Percentiles rank a stretch among this genome's conserved stretches.
These are phyloP conservation scores for Clitoria ternatea DNA, from an alignment of 306 rosid species.

Conservation along the genomic window DNA sequence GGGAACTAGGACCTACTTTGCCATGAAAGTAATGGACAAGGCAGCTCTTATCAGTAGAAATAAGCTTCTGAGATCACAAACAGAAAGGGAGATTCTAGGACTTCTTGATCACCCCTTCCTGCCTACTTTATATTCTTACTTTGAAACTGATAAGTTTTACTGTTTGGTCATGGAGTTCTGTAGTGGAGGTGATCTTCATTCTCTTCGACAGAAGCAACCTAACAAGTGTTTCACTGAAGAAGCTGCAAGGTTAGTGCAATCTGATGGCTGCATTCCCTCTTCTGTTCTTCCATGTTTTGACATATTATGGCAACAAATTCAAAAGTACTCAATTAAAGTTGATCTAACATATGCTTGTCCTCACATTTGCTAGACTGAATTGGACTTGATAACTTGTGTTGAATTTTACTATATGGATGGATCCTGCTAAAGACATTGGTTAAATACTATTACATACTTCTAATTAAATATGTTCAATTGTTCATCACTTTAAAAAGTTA, in stretches of 20 bases:
- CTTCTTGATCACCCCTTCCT: conserved; percentile 93
- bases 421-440: not conserved
- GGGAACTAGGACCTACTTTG: conserved; percentile 57
- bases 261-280: not conserved
- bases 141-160: conserved; percentile 77
- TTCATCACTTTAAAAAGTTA: not conserved
- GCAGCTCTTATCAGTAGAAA: conserved; percentile 80
- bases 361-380: not conserved
- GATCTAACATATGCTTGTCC: not conserved
- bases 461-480: not conserved
- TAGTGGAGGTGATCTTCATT: conserved; percentile 88
- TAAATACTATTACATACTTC: not conserved
- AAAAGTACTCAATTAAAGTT: not conserved
- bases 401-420: not conserved
- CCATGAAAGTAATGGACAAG: conserved; percentile 93
- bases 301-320: not conserved
- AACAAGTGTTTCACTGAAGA: conserved; percentile 79
- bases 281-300: not conserved
- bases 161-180: conserved; percentile 92
- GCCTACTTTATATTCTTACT: conserved; percentile 80
- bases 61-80: conserved; percentile 79
- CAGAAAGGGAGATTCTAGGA: conserved; percentile 90
- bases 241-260: conserved; percentile 69
- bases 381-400: not conserved
- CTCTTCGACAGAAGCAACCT: conserved; percentile 92